A percentile compares a stretch with the other conserved stretches of the same genome.
phyloP scores from a whole-genome alignment of 495 filamentous ascomycete genomes.

The Platismatia glauca region DNA sequence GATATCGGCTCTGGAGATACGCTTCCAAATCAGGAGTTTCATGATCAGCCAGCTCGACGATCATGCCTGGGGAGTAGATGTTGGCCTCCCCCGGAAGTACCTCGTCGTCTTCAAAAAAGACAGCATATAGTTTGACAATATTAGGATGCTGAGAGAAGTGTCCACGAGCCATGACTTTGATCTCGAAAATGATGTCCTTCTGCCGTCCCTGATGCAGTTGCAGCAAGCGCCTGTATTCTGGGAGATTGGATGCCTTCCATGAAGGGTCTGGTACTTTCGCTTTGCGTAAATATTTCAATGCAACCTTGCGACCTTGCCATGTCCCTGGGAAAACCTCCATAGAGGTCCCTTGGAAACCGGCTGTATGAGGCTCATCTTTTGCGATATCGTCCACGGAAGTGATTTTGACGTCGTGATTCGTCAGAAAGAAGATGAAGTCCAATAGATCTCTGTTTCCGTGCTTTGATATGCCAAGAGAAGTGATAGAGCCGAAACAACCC shows the following conservation, averaged over 20 bases:
- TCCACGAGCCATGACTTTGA: slow-evolving; percentile 3
- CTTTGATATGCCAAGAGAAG: too few species aligned
- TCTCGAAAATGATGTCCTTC: slow-evolving; percentile 2
- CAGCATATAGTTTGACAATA: slow-evolving; percentile 1
- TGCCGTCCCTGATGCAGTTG: slow-evolving; percentile 1
- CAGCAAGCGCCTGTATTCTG: slow-evolving; percentile 2
- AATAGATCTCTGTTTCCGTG: too few species aligned
- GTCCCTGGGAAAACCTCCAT: neutral
- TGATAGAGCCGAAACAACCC: too few species aligned
- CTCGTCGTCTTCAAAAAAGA: slow-evolving; percentile 4
- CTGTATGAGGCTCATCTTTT: too few species aligned
- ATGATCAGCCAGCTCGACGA: slow-evolving; percentile 1
- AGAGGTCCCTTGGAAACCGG: too few species aligned
- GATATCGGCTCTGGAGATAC: slow-evolving; percentile 1
- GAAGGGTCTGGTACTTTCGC: neutral
- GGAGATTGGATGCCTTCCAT: neutral
- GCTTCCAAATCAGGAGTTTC: neutral
- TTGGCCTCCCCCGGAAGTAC: slow-evolving; percentile 2
- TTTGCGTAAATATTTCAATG: slow-evolving; percentile 1
- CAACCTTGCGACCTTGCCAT: slow-evolving; percentile 4
- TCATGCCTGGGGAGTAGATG: slow-evolving; percentile 3
- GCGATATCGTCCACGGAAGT: too few species aligned
- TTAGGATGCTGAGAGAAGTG: slow-evolving; percentile 3
- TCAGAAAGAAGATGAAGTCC: too few species aligned
- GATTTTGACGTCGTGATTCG: too few species aligned